Conservation (phyloP, 2,329 filamentous ascomycete species). For the Pyricularia sp. region DNA sequence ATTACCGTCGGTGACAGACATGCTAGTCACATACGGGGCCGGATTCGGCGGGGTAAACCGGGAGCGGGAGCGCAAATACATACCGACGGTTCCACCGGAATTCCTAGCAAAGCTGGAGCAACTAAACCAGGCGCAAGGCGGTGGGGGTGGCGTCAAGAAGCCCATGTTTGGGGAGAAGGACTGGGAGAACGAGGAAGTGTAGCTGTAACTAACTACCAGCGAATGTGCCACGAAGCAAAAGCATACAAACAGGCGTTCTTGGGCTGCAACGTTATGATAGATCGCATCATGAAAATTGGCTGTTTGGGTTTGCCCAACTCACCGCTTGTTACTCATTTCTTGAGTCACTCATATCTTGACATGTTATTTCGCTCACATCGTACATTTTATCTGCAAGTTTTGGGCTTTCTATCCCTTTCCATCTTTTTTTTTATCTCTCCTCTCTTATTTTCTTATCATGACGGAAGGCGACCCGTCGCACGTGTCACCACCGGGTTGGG, state of each 20-base stretch:
- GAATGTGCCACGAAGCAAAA: background rate
- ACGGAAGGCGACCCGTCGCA: background rate
- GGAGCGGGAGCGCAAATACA: conserved; percentile 89
- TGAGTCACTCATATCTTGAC: background rate
- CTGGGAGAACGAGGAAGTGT: conserved; percentile 58
- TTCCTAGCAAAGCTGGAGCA: conserved; percentile 79
- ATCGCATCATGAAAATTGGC: background rate
- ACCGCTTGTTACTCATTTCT: background rate
- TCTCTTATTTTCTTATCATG: background rate
- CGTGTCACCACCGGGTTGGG: background rate
- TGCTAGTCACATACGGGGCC: conserved; percentile 91
- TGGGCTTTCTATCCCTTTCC: no score
- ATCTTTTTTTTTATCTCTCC: background rate
- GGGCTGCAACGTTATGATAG: background rate
- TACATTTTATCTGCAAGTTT: background rate
- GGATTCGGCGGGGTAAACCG: conserved; percentile 89
- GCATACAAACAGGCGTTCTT: background rate
- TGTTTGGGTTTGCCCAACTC: background rate
- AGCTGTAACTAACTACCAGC: conserved; percentile 3
- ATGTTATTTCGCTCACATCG: background rate
- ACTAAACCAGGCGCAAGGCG: conserved; percentile 26
- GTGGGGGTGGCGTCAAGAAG: conserved; percentile 28
- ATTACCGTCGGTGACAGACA: conserved; percentile 92
- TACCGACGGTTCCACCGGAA: conserved; percentile 88
- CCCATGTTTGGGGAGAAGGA: conserved; percentile 55